phyloP scores from a whole-genome alignment of 371 early-diverging fungal species.

The Actinomortierella wolfii region DNA sequence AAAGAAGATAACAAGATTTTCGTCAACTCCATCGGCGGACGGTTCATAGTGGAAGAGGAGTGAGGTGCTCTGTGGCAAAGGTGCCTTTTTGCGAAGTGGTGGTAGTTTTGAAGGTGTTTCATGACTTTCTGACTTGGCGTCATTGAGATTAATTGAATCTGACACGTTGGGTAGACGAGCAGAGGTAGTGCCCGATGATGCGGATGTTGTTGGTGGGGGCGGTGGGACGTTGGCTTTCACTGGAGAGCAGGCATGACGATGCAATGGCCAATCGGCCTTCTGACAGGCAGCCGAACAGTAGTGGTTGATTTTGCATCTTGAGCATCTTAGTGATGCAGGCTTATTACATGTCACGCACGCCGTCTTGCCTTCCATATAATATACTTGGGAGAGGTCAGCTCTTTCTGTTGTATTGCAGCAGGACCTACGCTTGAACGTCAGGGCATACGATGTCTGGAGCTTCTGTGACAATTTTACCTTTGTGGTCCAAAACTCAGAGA shows the following conservation, averaged over 20 bases:
- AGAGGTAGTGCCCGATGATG: conserved; percentile 8
- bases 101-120: background rate
- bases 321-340: conserved; percentile 30
- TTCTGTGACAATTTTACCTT: too few species aligned
- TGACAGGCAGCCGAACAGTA: conserved; percentile 41
- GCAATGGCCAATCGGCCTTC: conserved; percentile 33
- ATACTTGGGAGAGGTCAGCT: too few species aligned
- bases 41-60: conserved; percentile 57
- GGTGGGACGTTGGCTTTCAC: background rate
- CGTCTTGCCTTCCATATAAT: conserved; percentile 8
- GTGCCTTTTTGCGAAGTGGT: conserved; percentile 10
- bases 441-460: too few species aligned
- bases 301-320: conserved; percentile 34
- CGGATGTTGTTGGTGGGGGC: background rate
- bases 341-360: conserved; percentile 28
- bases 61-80: conserved; percentile 12
- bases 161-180: conserved; percentile 12
- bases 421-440: too few species aligned
- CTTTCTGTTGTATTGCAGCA: too few species aligned
- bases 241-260: conserved; percentile 38
- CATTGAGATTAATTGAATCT: conserved; percentile 12
- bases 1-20: conserved; percentile 71
- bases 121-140: background rate
- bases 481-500: too few species aligned
- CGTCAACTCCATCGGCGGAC: conserved; percentile 64